Conservation (phyloP, 257 asterid species). For the Ajuga chamaepitys region DNA sequence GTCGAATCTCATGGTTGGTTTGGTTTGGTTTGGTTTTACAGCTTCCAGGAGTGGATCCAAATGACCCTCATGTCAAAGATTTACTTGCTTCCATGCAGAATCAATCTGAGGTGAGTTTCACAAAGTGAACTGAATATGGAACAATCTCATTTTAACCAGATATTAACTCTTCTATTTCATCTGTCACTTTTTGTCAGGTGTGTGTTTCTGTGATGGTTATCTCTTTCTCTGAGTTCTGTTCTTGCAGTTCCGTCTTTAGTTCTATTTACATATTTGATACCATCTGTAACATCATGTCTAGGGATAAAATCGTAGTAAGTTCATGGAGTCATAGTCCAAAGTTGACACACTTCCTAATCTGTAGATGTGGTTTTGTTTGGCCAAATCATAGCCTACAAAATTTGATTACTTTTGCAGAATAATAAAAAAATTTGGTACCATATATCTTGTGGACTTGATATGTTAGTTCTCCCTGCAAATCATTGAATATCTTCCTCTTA, state of each 20-base stretch:
- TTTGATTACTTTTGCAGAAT: background rate
- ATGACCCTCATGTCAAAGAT: slow-evolving; percentile 84
- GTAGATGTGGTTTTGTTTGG: background rate
- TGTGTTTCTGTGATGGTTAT: background rate
- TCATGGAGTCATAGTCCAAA: background rate
- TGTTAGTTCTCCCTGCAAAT: background rate
- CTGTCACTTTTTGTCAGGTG: background rate
- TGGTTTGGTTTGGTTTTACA: slow-evolving; percentile 32
- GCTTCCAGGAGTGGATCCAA: slow-evolving; percentile 99
- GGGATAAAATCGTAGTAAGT: slow-evolving; percentile 1
- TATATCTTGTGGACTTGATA: background rate
- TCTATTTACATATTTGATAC: background rate
- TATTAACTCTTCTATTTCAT: background rate
- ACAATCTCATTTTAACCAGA: background rate
- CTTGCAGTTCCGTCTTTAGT: background rate
- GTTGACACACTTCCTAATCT: background rate
- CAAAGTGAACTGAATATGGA: background rate
- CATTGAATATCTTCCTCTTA: background rate
- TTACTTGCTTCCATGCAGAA: slow-evolving; percentile 89
- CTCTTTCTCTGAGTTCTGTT: background rate
- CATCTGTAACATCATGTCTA: background rate
- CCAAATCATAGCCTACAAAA: background rate
- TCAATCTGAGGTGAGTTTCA: slow-evolving; percentile 73
- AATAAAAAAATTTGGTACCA: background rate
- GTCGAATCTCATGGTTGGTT: slow-evolving; percentile 4